Base-by-base conservation (phyloP, 805 yeast species). In the Candida broadrunensis region DNA sequence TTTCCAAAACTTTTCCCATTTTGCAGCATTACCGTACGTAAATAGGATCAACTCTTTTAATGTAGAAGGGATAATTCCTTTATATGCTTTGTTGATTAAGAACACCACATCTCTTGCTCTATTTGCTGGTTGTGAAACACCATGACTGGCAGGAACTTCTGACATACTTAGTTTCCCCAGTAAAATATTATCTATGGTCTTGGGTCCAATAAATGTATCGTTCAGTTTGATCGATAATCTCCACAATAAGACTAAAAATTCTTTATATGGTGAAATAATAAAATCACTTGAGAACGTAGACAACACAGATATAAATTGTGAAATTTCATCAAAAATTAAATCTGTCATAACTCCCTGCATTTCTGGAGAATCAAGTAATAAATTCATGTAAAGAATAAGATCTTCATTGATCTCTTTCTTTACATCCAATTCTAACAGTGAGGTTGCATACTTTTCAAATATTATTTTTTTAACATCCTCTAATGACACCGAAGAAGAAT, bases 1-100 rank as follows among this genome's bases (percentile, higher is more conserved):
- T 8, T 43, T 40, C 75, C 75, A 70, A 50, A 70, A 70, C 34
- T 49, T 39, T 3, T 41, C 41, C 73, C 73, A 70, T 24, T 63
- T 53, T 9, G 61, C 60, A 11, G 68, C 58, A 38, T 66, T 67
- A 3, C 74, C 75, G 40, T 62, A 65, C 1, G 65, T 56, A 36
- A 57, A 58, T 31, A 70, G 55, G 5, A 60, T 46, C n/a, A 64
- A 51, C 40, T 70, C 74, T 26, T 54, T 50, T 32, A 65, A 54
- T 11, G 62, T 52, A 4, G 45, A 12, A 7, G 50, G 43, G 38
- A 43, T 18, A 39, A 21, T 20, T 26, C 24, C 26, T 5, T 41
- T 35, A 12, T 35, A 11, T n/a, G 37, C n/a, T 26, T 44, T 44
- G 41, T 52, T 52, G 3, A 66, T 41, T 23, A 67, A 39, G 11